Evolutionary conservation across 2,329 filamentous ascomycete genomes (phyloP).

Genomic region (Penicillium sp.): DNA sequence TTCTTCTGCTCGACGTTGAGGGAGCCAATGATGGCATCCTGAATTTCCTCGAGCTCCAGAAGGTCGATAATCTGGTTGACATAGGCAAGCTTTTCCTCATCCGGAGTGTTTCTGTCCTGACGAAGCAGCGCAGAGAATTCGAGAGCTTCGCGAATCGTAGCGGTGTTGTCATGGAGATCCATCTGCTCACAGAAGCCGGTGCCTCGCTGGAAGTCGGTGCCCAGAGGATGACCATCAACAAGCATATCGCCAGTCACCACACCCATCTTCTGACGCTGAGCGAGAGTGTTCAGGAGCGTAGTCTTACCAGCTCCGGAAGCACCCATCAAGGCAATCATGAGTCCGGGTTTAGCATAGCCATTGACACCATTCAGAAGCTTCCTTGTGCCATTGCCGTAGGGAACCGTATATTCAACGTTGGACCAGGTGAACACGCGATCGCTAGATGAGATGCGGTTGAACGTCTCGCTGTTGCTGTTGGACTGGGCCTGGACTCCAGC

Average conservation of each 20-base stretch:
- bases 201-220: constrained; percentile 56
- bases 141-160: constrained; percentile 59
- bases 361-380: constrained; percentile 60
- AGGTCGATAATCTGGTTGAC: constrained; percentile 59
- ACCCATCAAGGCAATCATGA: constrained; percentile 73
- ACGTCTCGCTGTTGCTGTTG: too few relatives aligned
- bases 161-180: constrained; percentile 60
- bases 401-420: constrained; percentile 63
- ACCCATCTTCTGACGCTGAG: constrained; percentile 61
- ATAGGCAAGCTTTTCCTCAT: constrained; percentile 56
- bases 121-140: constrained; percentile 60
- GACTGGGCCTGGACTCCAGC: too few relatives aligned
- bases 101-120: constrained; percentile 49
- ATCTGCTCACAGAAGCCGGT: constrained; percentile 66
- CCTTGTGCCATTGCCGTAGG: constrained; percentile 53
- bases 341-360: constrained; percentile 70
- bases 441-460: constrained; percentile 44
- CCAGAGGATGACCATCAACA: constrained; percentile 58
- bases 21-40: constrained; percentile 58
- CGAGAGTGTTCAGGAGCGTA: constrained; percentile 69
- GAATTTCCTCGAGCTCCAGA: constrained; percentile 56
- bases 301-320: constrained; percentile 77
- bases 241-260: constrained; percentile 60
- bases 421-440: constrained; percentile 63
- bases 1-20: constrained; percentile 63